A percentile compares a stretch with the other conserved stretches of the same genome.
These are phyloP conservation scores for Sporothrix phasma DNA, from an alignment of 2,329 filamentous ascomycete genomes.

Conservation along the genomic window DNA sequence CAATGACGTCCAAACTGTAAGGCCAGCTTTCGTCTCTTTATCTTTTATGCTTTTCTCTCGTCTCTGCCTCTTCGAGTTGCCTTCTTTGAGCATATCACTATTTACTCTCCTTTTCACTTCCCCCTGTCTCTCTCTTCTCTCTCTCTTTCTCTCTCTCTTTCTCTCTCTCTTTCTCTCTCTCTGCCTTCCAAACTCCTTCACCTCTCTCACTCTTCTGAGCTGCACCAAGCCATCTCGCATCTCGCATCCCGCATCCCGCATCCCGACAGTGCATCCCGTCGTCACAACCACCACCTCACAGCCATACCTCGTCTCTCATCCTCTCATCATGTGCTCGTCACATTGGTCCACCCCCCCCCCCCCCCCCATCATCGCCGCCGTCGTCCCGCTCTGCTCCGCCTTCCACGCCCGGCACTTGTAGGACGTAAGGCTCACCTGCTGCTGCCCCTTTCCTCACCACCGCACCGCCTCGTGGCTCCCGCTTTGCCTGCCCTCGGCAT, in stretches of 20 bases:
- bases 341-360: not conserved
- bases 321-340: not conserved
- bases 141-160: not conserved
- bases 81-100: not conserved
- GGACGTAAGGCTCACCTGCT: not conserved
- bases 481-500: not conserved
- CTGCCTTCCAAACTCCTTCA: not conserved
- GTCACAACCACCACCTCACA: not conserved
- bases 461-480: not conserved
- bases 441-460: not conserved
- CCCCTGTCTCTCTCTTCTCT: not conserved
- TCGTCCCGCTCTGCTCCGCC: not conserved
- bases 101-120: not conserved
- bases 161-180: not conserved
- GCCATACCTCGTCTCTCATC: not conserved
- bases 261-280: not conserved
- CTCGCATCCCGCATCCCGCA: not conserved
- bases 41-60: not conserved
- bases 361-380: no score
- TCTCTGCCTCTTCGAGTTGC: not conserved
- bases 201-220: no score
- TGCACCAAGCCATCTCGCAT: not conserved
- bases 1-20: constrained; percentile 10
- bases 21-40: not conserved
- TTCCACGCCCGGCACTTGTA: not conserved